Conservation (phyloP, 495 filamentous ascomycete genomes). For the Elaphomyces granulatus region DNA sequence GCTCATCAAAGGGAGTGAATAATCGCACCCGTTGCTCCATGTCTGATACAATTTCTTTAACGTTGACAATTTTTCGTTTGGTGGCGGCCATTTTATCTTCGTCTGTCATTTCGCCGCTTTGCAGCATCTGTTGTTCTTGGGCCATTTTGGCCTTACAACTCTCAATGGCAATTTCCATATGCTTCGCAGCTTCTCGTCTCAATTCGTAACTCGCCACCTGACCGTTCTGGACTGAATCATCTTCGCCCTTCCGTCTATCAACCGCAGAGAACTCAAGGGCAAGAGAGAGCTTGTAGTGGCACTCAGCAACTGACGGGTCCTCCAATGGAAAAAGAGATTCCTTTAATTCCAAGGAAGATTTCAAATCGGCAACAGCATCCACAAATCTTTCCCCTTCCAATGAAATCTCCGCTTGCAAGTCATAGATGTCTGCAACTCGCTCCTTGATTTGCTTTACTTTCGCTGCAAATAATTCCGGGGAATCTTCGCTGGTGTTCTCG, state of each 20-base stretch:
- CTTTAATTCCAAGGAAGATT: constrained; percentile 60
- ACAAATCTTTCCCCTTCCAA: constrained; percentile 83
- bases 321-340: constrained; percentile 59
- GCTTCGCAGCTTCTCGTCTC: constrained; percentile 57
- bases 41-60: constrained; percentile 73
- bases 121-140: constrained; percentile 53
- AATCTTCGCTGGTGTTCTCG: constrained; percentile 30
- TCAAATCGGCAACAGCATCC: constrained; percentile 67
- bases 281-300: constrained; percentile 88
- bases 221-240: constrained; percentile 16
- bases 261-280: constrained; percentile 86
- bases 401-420: constrained; percentile 84
- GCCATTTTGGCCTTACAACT: constrained; percentile 62
- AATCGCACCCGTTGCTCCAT: constrained; percentile 66
- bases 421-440: constrained; percentile 77
- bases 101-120: constrained; percentile 36
- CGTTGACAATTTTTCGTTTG: constrained; percentile 57
- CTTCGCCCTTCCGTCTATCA: constrained; percentile 43
- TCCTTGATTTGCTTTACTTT: constrained; percentile 59
- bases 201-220: constrained; percentile 43
- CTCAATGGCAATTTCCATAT: constrained; percentile 71
- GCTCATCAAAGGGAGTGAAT: constrained; percentile 3
- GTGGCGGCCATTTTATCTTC: constrained; percentile 37
- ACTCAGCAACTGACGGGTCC: constrained; percentile 76
- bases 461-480: constrained; percentile 25